A percentile compares a stretch with the other conserved stretches of the same genome.
These are phyloP conservation scores for Elsinoe australis DNA, from an alignment of 2,329 filamentous ascomycete genomes.

Conservation along the genomic window DNA sequence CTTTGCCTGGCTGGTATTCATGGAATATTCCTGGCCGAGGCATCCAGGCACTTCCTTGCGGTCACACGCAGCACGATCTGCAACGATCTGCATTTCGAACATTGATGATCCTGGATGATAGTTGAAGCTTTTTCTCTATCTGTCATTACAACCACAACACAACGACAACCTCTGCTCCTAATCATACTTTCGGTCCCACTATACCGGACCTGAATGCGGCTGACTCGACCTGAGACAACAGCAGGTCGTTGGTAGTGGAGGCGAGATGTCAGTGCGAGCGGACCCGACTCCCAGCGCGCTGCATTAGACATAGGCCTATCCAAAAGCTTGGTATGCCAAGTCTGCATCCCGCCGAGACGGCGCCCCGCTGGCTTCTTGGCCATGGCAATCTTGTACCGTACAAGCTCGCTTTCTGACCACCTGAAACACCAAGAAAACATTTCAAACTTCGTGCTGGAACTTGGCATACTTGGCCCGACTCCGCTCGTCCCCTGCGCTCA, in stretches of 20 bases:
- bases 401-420: slow-evolving; percentile 11
- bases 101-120: background rate
- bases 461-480: slow-evolving; percentile 3
- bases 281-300: background rate
- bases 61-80: slow-evolving; percentile 11
- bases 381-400: slow-evolving; percentile 8
- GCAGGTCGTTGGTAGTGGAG: background rate
- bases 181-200: background rate
- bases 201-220: background rate
- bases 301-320: too few species aligned
- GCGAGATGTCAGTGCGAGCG: background rate
- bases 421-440: slow-evolving; percentile 9
- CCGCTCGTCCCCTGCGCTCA: slow-evolving; percentile 6
- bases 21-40: slow-evolving; percentile 1
- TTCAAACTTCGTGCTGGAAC: background rate
- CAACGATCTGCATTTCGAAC: background rate
- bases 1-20: background rate
- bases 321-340: background rate
- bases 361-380: too few species aligned
- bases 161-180: background rate
- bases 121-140: background rate
- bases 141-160: background rate
- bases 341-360: too few species aligned
- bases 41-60: too few species aligned
- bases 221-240: too few species aligned